A percentile compares a stretch with the other conserved stretches of the same genome.
Conservation (phyloP, 2,329 filamentous ascomycete genomes). For the Ophiocordyceps camponoti-saundersi region DNA sequence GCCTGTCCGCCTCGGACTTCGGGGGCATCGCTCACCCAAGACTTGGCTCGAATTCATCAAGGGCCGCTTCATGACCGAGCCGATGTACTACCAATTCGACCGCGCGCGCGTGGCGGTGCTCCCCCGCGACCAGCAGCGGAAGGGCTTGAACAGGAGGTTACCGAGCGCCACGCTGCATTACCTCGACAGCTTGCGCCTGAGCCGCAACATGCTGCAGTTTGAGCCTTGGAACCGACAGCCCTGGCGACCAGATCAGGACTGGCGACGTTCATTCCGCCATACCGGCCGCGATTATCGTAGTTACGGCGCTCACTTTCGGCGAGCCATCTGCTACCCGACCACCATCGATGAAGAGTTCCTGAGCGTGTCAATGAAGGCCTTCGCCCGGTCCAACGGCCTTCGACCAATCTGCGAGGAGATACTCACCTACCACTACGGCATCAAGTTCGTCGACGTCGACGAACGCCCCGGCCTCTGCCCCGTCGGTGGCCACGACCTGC, state of each 20-base stretch:
- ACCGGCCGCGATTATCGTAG: slow-evolving; percentile 9
- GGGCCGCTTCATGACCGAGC: slow-evolving; percentile 27
- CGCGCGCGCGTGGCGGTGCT: slow-evolving; percentile 19
- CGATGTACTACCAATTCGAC: slow-evolving; percentile 28
- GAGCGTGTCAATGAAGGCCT: slow-evolving; percentile 23
- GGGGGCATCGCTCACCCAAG: slow-evolving; percentile 12
- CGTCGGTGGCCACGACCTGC: slow-evolving; percentile 20
- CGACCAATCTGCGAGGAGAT: slow-evolving; percentile 16
- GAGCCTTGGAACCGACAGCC: slow-evolving; percentile 14
- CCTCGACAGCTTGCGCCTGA: slow-evolving; percentile 14
- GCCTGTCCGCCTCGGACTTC: slow-evolving; percentile 11
- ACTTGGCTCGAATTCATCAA: slow-evolving; percentile 28
- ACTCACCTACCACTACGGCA: slow-evolving; percentile 12
- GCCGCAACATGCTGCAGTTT: slow-evolving; percentile 9
- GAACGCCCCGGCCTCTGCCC: slow-evolving; percentile 8
- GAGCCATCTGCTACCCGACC: slow-evolving; percentile 9
- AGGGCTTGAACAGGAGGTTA: slow-evolving; percentile 4
- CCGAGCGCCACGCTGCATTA: slow-evolving; percentile 6
- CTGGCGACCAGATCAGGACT: slow-evolving; percentile 8
- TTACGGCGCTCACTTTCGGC: slow-evolving; percentile 12
- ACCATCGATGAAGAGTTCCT: slow-evolving; percentile 20
- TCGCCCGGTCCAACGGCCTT: slow-evolving; percentile 20
- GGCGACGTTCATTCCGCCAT: slow-evolving; percentile 10
- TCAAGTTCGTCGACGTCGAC: slow-evolving; percentile 8
- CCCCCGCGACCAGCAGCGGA: slow-evolving; percentile 18